A percentile compares a stretch with the other conserved stretches of the same genome.
These are phyloP conservation scores for Phytophthora vignae DNA, from an alignment of 352 stramenopile species.

Conservation along the genomic window DNA sequence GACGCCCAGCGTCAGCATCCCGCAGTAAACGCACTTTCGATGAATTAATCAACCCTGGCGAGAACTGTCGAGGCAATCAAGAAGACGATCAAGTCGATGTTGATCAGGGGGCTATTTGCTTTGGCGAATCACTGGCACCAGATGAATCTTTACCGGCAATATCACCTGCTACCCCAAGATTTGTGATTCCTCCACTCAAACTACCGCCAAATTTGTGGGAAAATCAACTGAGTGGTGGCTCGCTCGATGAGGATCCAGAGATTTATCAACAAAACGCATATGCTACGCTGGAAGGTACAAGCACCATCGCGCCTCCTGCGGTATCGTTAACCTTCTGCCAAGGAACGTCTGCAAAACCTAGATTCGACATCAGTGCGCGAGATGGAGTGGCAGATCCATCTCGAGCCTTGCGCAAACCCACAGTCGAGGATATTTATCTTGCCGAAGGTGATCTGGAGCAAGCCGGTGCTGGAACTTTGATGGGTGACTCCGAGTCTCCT, in stretches of 20 bases:
- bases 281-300: neutral
- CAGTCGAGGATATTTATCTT: conserved; percentile 22
- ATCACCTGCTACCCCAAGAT: neutral
- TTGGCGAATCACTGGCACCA: neutral
- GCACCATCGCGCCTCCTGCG: neutral
- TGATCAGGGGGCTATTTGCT: neutral
- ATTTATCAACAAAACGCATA: neutral
- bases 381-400: too few species aligned
- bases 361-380: neutral
- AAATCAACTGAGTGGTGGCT: conserved; percentile 11
- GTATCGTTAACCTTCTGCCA: neutral
- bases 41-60: too few species aligned
- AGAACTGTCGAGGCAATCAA: conserved; percentile 9
- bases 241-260: conserved; percentile 1
- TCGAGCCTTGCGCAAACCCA: neutral
- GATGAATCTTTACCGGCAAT: conserved; percentile 1
- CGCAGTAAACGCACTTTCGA: too few species aligned
- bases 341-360: neutral
- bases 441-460: conserved; percentile 17
- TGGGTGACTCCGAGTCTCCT: neutral
- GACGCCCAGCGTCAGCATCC: conserved; percentile 2
- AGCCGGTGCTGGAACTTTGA: neutral
- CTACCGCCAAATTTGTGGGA: conserved; percentile 25
- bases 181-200: conserved; percentile 32
- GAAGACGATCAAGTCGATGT: conserved; percentile 5